These are phyloP conservation scores for Eremochloa ophiuroides DNA, from an alignment of 176 grass and related monocot genomes.

Conservation along the genomic window DNA sequence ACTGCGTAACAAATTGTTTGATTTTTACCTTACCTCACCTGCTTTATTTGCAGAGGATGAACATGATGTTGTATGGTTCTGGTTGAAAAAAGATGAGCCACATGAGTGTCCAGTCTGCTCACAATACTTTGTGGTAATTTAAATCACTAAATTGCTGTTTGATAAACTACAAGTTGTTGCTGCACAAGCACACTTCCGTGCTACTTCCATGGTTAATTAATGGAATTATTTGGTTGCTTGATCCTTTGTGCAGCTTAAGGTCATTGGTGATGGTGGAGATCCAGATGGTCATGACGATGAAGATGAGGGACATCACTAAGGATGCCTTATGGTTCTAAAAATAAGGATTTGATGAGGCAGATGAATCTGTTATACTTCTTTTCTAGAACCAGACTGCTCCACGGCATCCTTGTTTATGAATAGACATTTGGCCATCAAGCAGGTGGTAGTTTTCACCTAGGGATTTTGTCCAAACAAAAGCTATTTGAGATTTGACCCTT, in stretches of 20 bases:
- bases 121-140: constrained; percentile 88
- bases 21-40: neutral
- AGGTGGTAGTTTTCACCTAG: constrained; percentile 45
- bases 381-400: constrained; percentile 35
- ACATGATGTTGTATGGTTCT: constrained; percentile 98
- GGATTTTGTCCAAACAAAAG: constrained; percentile 41
- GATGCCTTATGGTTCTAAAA: constrained; percentile 30
- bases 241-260: constrained; percentile 80
- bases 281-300: constrained; percentile 70
- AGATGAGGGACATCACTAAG: constrained; percentile 54
- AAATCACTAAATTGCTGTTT: neutral
- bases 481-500: constrained; percentile 22
- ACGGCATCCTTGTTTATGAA: constrained; percentile 35
- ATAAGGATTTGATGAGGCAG: constrained; percentile 47
- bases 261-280: constrained; percentile 83
- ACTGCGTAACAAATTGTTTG: neutral
- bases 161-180: neutral
- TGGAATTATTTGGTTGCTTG: neutral
- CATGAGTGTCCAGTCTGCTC: constrained; percentile 95
- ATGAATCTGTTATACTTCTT: constrained; percentile 35
- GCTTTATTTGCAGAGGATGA: constrained; percentile 77
- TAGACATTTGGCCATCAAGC: constrained; percentile 48
- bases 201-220: neutral
- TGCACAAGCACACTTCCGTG: neutral
- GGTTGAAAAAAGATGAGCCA: constrained; percentile 93